These are phyloP conservation scores for Penicillium maclennaniae DNA, from an alignment of 495 filamentous ascomycete genomes.

Conservation along the genomic window DNA sequence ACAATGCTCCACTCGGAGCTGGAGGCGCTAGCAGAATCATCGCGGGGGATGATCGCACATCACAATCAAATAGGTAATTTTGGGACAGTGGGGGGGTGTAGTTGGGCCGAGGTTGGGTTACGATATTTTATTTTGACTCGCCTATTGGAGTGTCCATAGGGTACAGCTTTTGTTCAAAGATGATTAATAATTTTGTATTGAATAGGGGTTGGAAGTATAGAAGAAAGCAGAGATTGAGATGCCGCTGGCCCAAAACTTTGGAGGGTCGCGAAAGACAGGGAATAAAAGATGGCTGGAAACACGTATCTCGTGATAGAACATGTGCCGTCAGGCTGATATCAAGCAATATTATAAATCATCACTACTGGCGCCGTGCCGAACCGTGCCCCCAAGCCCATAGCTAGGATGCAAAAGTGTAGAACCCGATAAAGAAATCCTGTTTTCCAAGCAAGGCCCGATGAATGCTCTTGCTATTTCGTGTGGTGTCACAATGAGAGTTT, in stretches of 20 bases:
- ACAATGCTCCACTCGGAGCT: constrained; percentile 10
- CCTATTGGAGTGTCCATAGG: not conserved
- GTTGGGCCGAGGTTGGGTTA: no score
- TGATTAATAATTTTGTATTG: constrained; percentile 14
- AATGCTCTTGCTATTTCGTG: not conserved
- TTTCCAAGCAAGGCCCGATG: not conserved
- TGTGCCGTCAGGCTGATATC: constrained; percentile 14
- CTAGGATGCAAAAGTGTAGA: constrained; percentile 15
- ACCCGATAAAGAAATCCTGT: not conserved
- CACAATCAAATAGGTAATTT: constrained; percentile 24
- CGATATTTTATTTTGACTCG: not conserved
- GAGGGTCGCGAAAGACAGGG: constrained; percentile 1
- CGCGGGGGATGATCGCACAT: constrained; percentile 29
- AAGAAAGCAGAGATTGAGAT: constrained; percentile 6
- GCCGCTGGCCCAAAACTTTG: constrained; percentile 8
- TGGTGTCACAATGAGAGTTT: constrained; percentile 6
- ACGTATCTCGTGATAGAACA: constrained; percentile 28
- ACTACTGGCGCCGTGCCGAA: constrained; percentile 23
- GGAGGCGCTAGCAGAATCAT: constrained; percentile 17
- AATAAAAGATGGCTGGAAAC: constrained; percentile 11
- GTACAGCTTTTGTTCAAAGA: not conserved
- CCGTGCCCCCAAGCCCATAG: constrained; percentile 17
- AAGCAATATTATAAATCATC: constrained; percentile 9
- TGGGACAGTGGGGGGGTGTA: no score
- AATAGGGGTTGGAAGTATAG: constrained; percentile 5